Conservation (phyloP, 805 yeast genomes). For the Yamadazyma endophytica region DNA sequence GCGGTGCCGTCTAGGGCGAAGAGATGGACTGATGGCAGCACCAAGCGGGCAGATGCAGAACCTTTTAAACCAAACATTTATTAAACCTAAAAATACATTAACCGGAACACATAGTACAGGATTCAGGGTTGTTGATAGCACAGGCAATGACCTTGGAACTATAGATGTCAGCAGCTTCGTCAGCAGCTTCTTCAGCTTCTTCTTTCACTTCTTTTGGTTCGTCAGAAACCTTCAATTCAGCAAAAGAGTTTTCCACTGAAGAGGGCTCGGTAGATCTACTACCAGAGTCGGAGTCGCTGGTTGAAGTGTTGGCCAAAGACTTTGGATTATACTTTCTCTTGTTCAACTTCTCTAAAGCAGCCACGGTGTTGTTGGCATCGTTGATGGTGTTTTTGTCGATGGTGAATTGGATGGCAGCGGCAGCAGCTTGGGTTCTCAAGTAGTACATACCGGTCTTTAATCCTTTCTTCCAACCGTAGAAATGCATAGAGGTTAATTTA, state of each 20-base stretch:
- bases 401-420: constrained; percentile 90
- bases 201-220: constrained; percentile 13
- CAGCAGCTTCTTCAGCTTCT: constrained; percentile 6
- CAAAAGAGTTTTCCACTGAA: constrained; percentile 43
- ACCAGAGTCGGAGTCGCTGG: constrained; percentile 19
- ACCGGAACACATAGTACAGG: constrained; percentile 99
- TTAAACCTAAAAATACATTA: no score
- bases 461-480: constrained; percentile 98
- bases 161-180: constrained; percentile 69
- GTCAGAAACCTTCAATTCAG: constrained; percentile 37
- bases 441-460: constrained; percentile 98
- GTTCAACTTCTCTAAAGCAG: constrained; percentile 35
- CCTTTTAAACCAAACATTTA: background rate
- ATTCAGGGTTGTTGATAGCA: constrained; percentile 94
- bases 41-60: no score
- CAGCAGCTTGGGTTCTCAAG: constrained; percentile 94
- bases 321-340: constrained; percentile 32
- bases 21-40: no score
- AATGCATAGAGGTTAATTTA: constrained; percentile 95
- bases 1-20: no score
- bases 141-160: constrained; percentile 94
- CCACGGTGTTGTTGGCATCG: constrained; percentile 35
- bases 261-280: constrained; percentile 37
- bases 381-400: constrained; percentile 42
- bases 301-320: constrained; percentile 3